phyloP scores from a whole-genome alignment of 2,329 filamentous ascomycete genomes.

The Apiospora saccharicola region DNA sequence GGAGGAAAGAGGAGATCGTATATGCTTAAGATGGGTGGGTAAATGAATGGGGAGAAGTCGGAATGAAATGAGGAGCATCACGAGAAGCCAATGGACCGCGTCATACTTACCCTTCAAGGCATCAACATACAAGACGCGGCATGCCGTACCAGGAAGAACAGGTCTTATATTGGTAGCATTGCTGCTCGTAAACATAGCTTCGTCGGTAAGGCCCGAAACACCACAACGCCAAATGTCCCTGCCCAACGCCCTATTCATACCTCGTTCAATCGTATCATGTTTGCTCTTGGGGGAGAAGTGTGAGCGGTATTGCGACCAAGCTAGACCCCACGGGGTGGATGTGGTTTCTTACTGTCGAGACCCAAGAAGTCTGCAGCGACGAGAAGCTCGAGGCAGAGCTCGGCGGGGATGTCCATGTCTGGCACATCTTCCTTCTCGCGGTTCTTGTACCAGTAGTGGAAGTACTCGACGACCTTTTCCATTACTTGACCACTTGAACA shows the following conservation, averaged over 20 bases:
- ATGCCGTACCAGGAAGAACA: conserved; percentile 27
- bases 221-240: neutral
- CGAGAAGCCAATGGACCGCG: neutral
- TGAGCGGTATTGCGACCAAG: conserved; percentile 9
- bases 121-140: neutral
- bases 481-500: conserved; percentile 70
- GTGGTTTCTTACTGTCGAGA: conserved; percentile 62
- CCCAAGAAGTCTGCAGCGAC: conserved; percentile 81
- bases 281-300: conserved; percentile 30
- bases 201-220: neutral
- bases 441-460: conserved; percentile 82
- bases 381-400: conserved; percentile 79
- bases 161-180: neutral
- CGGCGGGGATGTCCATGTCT: conserved; percentile 82
- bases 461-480: conserved; percentile 84
- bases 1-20: conserved; percentile 59
- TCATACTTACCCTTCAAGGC: neutral
- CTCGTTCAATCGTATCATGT: conserved; percentile 26
- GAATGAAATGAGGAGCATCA: neutral
- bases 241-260: conserved; percentile 3
- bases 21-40: conserved; percentile 59
- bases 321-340: neutral
- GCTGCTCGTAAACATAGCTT: neutral
- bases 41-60: neutral
- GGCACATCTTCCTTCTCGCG: conserved; percentile 74